Percentiles rank a stretch among this genome's conserved stretches.
Evolutionary conservation across 2,329 filamentous ascomycete genomes (phyloP).

Genomic region (Diaporthe humulicola): DNA sequence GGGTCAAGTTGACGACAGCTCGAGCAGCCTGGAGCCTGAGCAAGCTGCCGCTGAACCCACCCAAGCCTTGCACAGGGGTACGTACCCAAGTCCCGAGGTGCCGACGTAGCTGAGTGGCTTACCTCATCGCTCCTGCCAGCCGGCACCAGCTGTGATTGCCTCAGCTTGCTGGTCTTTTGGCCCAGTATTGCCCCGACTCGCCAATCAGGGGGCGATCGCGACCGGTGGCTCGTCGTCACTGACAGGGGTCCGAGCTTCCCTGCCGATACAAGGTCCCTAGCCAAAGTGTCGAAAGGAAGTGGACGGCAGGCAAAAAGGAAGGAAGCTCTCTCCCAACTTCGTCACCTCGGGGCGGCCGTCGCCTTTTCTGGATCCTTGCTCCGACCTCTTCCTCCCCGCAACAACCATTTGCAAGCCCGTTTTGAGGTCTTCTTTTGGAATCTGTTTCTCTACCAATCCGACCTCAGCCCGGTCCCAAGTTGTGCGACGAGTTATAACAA

Average conservation of each 20-base stretch:
- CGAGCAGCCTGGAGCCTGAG: constrained; percentile 45
- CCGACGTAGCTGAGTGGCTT: neutral
- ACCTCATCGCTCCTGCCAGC: neutral
- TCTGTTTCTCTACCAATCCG: neutral
- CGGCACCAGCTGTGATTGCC: neutral
- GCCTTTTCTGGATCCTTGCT: neutral
- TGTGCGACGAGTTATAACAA: neutral
- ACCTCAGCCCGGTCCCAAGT: neutral
- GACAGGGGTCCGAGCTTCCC: constrained; percentile 20
- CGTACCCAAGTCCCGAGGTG: neutral
- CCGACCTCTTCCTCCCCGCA: neutral
- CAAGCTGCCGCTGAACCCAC: constrained; percentile 7
- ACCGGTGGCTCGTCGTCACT: neutral
- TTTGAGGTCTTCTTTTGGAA: neutral
- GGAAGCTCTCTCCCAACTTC: constrained; percentile 22
- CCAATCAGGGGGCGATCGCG: constrained; percentile 32
- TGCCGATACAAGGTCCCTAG: constrained; percentile 6
- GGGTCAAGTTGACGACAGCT: constrained; percentile 47
- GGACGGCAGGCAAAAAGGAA: constrained; percentile 22
- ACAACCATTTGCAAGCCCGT: neutral
- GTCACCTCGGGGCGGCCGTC: neutral
- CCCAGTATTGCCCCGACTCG: neutral
- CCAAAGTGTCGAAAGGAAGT: constrained; percentile 8
- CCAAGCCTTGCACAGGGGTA: neutral
- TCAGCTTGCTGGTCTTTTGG: neutral